Evolutionary conservation across 148 eudicot species (phyloP).

Genomic region (Cornus suecica): DNA sequence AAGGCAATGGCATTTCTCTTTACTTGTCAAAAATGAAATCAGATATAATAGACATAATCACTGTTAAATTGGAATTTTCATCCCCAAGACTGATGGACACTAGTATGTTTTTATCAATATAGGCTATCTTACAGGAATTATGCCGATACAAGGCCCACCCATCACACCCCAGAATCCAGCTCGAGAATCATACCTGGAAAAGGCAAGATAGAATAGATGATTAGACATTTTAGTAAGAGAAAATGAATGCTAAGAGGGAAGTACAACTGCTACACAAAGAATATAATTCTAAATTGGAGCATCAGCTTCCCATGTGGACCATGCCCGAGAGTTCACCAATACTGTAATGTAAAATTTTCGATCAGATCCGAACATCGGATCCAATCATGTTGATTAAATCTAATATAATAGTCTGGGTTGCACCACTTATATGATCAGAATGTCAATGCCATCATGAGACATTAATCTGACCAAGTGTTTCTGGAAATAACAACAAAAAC

Average conservation of each 20-base stretch:
- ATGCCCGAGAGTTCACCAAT: background rate
- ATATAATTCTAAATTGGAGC: background rate
- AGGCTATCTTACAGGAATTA: slow-evolving; percentile 73
- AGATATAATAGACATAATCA: too few species aligned
- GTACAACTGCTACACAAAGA: background rate
- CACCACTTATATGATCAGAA: background rate
- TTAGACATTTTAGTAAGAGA: slow-evolving; percentile 1
- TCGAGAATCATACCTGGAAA: slow-evolving; percentile 78
- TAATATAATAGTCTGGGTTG: background rate
- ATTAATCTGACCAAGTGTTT: background rate
- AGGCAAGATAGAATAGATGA: slow-evolving; percentile 5
- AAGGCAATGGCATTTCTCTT: slow-evolving; percentile 8
- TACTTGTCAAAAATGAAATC: too few species aligned
- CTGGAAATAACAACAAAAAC: background rate
- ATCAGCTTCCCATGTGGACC: too few species aligned
- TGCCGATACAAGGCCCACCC: slow-evolving; percentile 97
- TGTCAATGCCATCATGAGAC: background rate
- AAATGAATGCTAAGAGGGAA: background rate
- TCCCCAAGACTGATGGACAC: background rate
- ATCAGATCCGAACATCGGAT: background rate
- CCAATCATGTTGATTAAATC: background rate
- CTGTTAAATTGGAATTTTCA: background rate
- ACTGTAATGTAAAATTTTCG: background rate
- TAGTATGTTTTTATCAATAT: background rate
- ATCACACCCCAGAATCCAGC: slow-evolving; percentile 99